These are phyloP conservation scores for Hymenochaete sp. DNA, from an alignment of 1,284 basidiomycete genomes.

Conservation along the genomic window DNA sequence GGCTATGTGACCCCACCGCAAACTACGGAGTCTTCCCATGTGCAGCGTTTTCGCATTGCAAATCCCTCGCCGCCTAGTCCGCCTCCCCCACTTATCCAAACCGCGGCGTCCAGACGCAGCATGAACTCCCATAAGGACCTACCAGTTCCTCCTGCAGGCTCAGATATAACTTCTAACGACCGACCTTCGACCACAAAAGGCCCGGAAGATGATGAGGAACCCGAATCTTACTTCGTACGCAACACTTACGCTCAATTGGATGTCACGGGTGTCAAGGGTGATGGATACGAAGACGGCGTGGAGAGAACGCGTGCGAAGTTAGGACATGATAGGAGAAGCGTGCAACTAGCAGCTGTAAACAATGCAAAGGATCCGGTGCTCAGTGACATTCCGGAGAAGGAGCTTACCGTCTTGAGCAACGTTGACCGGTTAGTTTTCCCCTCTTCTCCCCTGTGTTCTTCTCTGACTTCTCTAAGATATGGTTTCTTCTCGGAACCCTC, in stretches of 20 bases:
- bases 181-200: too few relatives aligned
- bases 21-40: constrained; percentile 8
- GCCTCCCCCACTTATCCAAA: constrained; percentile 7
- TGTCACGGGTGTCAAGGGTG: constrained; percentile 76
- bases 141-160: constrained; percentile 35
- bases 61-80: constrained; percentile 8
- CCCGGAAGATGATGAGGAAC: constrained; percentile 71
- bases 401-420: constrained; percentile 58
- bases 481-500: constrained; percentile 74
- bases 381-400: constrained; percentile 51
- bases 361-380: constrained; percentile 49
- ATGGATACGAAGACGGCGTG: constrained; percentile 85
- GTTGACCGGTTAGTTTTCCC: constrained; percentile 63
- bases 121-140: constrained; percentile 31
- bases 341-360: constrained; percentile 48
- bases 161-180: constrained; percentile 45
- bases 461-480: constrained; percentile 44
- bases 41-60: constrained; percentile 5
- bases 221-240: constrained; percentile 80
- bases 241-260: constrained; percentile 86
- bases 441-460: constrained; percentile 3
- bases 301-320: constrained; percentile 83
- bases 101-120: too few relatives aligned
- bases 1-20: constrained; percentile 15
- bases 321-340: constrained; percentile 33